Evolutionary conservation across 176 grass and related monocot genomes (phyloP).

Genomic region (Oryza glumipatula): DNA sequence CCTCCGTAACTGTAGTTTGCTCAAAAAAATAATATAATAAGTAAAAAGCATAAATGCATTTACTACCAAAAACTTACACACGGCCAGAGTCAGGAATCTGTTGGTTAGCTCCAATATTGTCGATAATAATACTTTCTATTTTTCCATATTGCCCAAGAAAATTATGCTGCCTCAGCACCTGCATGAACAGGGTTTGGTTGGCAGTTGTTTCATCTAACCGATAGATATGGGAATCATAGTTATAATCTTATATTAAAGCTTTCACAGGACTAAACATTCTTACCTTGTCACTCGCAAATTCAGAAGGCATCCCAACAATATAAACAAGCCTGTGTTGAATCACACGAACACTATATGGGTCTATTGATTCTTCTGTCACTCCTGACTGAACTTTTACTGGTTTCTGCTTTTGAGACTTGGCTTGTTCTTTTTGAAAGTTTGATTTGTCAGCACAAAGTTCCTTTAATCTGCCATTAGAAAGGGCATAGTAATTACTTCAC

Average conservation of each 20-base stretch:
- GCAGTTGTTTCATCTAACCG: not conserved
- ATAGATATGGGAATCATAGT: not conserved
- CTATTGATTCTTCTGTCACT: conserved; percentile 43
- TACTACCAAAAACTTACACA: conserved; percentile 56
- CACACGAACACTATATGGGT: conserved; percentile 53
- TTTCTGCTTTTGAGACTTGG: conserved; percentile 49
- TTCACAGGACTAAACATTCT: conserved; percentile 11
- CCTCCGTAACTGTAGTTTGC: no score
- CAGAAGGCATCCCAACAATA: conserved; percentile 64
- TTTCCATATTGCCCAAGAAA: conserved; percentile 78
- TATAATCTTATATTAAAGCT: not conserved
- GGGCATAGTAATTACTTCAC: not conserved
- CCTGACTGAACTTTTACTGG: conserved; percentile 38
- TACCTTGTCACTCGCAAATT: conserved; percentile 58
- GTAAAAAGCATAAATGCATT: not conserved
- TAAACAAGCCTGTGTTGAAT: conserved; percentile 74
- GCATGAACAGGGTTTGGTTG: conserved; percentile 33
- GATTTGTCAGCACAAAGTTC: conserved; percentile 45
- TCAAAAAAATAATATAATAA: no score
- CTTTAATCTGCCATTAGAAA: conserved; percentile 46
- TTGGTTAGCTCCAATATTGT: conserved; percentile 59
- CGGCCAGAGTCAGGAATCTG: conserved; percentile 56
- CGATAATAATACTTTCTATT: conserved; percentile 61
- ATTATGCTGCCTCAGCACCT: conserved; percentile 58
- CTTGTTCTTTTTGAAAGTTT: conserved; percentile 53